Base-by-base conservation (phyloP, 2,329 filamentous ascomycete species). In the Cytospora leucostoma region DNA sequence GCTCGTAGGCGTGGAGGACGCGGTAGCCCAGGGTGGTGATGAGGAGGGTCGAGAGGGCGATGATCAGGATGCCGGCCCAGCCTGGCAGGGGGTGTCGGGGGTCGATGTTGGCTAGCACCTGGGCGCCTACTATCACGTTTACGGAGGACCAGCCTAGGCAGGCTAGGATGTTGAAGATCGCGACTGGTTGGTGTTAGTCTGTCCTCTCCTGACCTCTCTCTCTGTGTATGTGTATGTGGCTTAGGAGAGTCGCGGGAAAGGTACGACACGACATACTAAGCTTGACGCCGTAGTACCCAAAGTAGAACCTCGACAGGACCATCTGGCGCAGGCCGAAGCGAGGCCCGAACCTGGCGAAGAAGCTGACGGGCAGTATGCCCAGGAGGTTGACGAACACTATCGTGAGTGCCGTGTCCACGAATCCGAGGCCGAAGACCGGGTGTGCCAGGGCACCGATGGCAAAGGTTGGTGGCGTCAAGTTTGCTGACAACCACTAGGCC, bases 111-210 rank as follows among this genome's bases (percentile, higher is more conserved):
- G 91, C 82, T 68, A 95, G 82, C 7, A 94, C 82, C 73, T 94
- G 88, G 0, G 90, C 89, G 19, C 90, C 91, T 17, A 94, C 90
- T 66, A 95, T 93, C 61, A 86, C 84, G 71, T 95, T 94, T 68
- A 93, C 87, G 0, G 88, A 82, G 5, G 88, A 88, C 87, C 91
- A 94, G 56, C 91, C 91, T 6, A 92, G 74, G 71, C 87, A 91
- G 35, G 88, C 86, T 17, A 91, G 76, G 47, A 89, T 77, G 74
- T 91, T 91, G 73, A 93, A 87, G 69, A 88, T 75, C 59, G 89
- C 89, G 71, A 91, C 84, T 82, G 73, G 66, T 56, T 19, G 52
- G n/a, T 27, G 37, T 52, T 15, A 59, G 33, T 54, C n/a, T 8
- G 33, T 38, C 27, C 1, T 5, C 6, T 54, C 15, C 10, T 27